Evolutionary conservation across 495 filamentous ascomycete species (phyloP).

Genomic region (Lasiosphaeris hirsuta): DNA sequence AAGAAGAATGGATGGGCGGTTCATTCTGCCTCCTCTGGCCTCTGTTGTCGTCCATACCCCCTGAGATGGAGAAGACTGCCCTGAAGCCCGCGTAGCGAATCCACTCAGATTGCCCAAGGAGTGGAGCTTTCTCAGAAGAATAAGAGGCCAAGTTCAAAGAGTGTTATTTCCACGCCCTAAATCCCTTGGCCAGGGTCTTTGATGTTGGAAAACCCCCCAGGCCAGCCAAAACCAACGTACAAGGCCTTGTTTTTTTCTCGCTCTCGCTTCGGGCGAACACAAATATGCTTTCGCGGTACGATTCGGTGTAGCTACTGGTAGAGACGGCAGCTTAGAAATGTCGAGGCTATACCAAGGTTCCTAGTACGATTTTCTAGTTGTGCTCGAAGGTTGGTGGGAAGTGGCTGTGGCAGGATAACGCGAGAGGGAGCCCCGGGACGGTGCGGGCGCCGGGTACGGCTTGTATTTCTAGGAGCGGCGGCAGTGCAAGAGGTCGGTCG

Average conservation of each 20-base stretch:
- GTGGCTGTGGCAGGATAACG: background rate
- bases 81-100: slow-evolving; percentile 41
- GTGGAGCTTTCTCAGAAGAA: slow-evolving; percentile 55
- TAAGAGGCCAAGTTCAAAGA: slow-evolving; percentile 51
- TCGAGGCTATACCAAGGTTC: slow-evolving; percentile 2
- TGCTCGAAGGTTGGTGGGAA: slow-evolving; percentile 3
- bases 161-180: slow-evolving; percentile 30
- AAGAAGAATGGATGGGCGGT: slow-evolving; percentile 44
- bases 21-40: slow-evolving; percentile 69
- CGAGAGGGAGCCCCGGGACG: background rate
- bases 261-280: background rate
- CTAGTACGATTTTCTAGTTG: slow-evolving; percentile 14
- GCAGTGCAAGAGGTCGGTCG: background rate
- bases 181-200: slow-evolving; percentile 19
- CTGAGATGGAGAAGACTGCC: slow-evolving; percentile 35
- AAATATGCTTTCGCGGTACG: too few species aligned
- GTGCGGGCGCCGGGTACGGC: background rate
- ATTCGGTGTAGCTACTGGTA: too few species aligned
- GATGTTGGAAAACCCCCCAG: background rate
- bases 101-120: slow-evolving; percentile 55
- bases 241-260: too few species aligned
- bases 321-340: background rate
- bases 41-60: slow-evolving; percentile 70
- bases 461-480: slow-evolving; percentile 7
- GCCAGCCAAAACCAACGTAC: too few species aligned